Evolutionary conservation across 306 rosid species (phyloP), one percentile per base, ranked within the genome.

Genomic region (Gastrolobium villosum): DNA sequence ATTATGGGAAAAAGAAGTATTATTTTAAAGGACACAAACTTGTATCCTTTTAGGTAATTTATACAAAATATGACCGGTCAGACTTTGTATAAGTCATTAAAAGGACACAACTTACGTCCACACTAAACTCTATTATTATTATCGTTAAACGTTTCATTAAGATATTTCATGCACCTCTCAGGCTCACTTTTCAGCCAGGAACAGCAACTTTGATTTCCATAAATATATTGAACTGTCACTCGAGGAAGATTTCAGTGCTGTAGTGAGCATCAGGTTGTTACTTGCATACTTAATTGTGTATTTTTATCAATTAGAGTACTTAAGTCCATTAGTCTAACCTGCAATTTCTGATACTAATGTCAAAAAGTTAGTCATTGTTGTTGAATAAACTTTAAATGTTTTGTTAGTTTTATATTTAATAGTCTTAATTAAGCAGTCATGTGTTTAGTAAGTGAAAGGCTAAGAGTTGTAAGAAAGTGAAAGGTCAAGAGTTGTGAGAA

Each of bases 171-270:
- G 67, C 67, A 6, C 10, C 46, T 43, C n/a, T 30, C 78, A 31
- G 44, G 52, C 71, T 13, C 65, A 76, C 74, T 64, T 64, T 52
- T 76, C 81, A 13, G n/a, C 81, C 14, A 44, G 40, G 45, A 76
- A 52, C 36, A 76, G 35, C 65, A 50, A 64, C 26, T 40, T 65
- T 45, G 66, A 76, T 8, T 34, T 52, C 39, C 74, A 30, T 55
- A 53, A 52, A 3, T 76, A 40, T 66, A 65, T 65, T 37, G 66
- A 72, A 39, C 64, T 15, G 65, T 72, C 76, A 39, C 65, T 72
- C 8, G 65, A 72, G 48, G 62, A 70, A 54, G 77, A 72, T 72
- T 72, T 72, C 77, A 40, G 65, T 28, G 45, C 40, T 8, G 30
- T 72, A 55, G 77, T 55, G 54, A 44, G 66, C 77, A 72, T 55